Conservation (phyloP, 129 eudicot genomes). For the Dittrichia graveolens region DNA sequence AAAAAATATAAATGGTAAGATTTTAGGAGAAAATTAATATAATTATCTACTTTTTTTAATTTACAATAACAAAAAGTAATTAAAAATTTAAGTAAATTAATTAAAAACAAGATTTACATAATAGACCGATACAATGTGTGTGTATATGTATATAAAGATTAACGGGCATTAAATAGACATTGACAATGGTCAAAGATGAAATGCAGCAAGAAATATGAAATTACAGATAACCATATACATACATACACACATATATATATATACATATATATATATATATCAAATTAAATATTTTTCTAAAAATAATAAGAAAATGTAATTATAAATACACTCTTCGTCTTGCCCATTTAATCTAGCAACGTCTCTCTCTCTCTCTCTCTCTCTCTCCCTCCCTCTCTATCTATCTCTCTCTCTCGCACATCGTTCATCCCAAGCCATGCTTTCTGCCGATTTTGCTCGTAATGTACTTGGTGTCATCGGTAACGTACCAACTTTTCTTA, state of each 20-base stretch:
- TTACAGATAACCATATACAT: neutral
- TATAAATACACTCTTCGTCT: constrained; percentile 31
- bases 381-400: constrained; percentile 3
- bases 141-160: neutral
- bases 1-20: too few species aligned
- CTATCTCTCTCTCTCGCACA: constrained; percentile 13
- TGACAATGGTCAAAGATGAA: neutral
- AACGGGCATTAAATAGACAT: neutral
- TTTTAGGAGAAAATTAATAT: too few species aligned
- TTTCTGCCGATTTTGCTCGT: constrained; percentile 50
- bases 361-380: constrained; percentile 1
- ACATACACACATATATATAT: too few species aligned
- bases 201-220: constrained; percentile 4
- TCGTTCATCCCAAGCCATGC: constrained; percentile 36
- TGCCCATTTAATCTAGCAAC: neutral
- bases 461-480: constrained; percentile 58
- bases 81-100: neutral
- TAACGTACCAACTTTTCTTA: constrained; percentile 20
- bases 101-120: neutral
- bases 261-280: neutral
- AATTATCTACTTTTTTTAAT: too few species aligned
- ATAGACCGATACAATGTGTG: neutral
- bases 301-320: constrained; percentile 12
- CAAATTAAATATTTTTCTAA: constrained; percentile 1
- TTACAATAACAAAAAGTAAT: neutral